Percentiles rank a stretch among this genome's conserved stretches.
Evolutionary conservation across 1,284 basidiomycete genomes (phyloP).

Genomic region (Paramarasmius palmivorus): DNA sequence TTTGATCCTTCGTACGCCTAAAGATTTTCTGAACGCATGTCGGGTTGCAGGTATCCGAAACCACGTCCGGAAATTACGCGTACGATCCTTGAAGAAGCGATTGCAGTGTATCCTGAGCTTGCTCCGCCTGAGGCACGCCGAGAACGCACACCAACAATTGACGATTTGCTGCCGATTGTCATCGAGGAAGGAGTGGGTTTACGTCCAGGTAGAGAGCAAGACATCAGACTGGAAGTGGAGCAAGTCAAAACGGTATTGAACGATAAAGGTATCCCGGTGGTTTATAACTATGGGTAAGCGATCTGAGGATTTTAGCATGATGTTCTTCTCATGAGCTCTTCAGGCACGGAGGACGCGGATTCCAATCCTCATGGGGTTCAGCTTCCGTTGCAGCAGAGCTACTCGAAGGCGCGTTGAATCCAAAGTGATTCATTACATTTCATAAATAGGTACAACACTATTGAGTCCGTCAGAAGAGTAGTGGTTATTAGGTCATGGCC

Average conservation of each 20-base stretch:
- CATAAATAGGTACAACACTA: no score
- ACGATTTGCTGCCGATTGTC: slow-evolving; percentile 60
- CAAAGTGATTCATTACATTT: no score
- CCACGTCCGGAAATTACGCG: slow-evolving; percentile 51
- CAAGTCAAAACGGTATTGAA: slow-evolving; percentile 30
- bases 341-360: slow-evolving; percentile 60
- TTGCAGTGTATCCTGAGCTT: slow-evolving; percentile 57
- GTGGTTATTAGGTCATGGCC: no score
- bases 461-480: no score
- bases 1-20: not conserved
- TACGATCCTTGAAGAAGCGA: slow-evolving; percentile 48
- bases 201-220: slow-evolving; percentile 68
- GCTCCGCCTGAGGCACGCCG: slow-evolving; percentile 45
- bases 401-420: slow-evolving; percentile 47
- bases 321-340: no score
- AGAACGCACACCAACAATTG: slow-evolving; percentile 42
- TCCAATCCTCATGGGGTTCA: slow-evolving; percentile 74
- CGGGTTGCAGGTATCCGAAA: slow-evolving; percentile 42
- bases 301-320: no score
- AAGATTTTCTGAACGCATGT: not conserved
- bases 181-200: slow-evolving; percentile 74
- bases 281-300: slow-evolving; percentile 57
- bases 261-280: slow-evolving; percentile 36
- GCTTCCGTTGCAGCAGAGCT: slow-evolving; percentile 56
- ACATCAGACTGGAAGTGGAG: slow-evolving; percentile 68